Base-by-base conservation (phyloP, 75 land plant genomes). In the Picea glauca region DNA sequence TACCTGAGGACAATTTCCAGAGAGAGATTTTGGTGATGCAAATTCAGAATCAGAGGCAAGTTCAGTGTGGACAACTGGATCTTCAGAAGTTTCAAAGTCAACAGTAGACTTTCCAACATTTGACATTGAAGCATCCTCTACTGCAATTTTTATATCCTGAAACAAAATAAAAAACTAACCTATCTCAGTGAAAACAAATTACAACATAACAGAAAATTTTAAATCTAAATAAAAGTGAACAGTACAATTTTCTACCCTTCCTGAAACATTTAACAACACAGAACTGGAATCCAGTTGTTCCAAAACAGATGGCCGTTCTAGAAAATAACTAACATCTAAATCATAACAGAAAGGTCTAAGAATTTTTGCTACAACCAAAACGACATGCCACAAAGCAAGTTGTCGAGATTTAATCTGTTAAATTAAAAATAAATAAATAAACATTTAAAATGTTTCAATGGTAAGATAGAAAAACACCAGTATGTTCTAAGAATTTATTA, bases 1-100 rank as follows among this genome's bases (percentile, higher is more conserved):
- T 43, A n/a, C 74, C 6, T 20, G 74, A 40, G 35, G 74, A 70
- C n/a, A n/a, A 70, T 70, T 70, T 70, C 50, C 74, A 70, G 74
- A 43, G 43, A 70, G 17, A n/a, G 74, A 38, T 20, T 70, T 70
- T n/a, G 74, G 43, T 18, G 74, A 43, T 43, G 74, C 54, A 70
- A 70, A 43, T 70, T 70, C 74, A 35, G 9, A 2, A n/a, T 70
- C 74, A 43, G n/a, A 20, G 18, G 26, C 56, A 32, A 40, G 54
- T 43, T 20, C 50, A 8, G 50, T 56, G 43, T 70, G n/a, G 13
- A n/a, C 20, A 18, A 46, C 13, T 11, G 74, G 74, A 43, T 9
- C 23, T 20, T 43, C 11, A 40, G 50, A 40, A 70, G 21, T n/a
- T 43, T 21, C 14, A 43, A 43, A 46, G 6, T n/a, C 74, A 70